Base-by-base conservation (phyloP, 495 filamentous ascomycete genomes). In the Oidiodendron maius region DNA sequence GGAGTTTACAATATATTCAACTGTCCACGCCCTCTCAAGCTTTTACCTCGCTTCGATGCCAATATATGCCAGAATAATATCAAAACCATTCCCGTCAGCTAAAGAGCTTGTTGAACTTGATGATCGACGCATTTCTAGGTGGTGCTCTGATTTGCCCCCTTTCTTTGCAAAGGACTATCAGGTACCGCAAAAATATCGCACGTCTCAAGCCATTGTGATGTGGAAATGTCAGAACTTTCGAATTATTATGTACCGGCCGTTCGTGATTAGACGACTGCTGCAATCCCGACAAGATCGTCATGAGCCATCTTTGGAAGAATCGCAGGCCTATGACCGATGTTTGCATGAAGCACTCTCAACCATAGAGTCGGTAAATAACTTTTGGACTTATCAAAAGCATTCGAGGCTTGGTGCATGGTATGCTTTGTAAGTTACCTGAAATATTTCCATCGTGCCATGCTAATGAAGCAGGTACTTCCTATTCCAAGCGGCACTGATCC, bases 401-500 rank as follows among this genome's bases (percentile, higher is more conserved):
- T 35, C 43, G 4, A 34, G 15, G 43, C 5, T 46, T 18, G 43
- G 3, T 9, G 25, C 43, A 17, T 46, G 43, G 43, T 46, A 46
- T 32, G 23, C 41, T 15, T 30, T 44, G 41, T 44, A 32, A 32
- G 23, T 54, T 32, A n/a, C 8, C 8, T n/a, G n/a, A 32, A 32
- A 8, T 32, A 8, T 32, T 8, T 8, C 8, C n/a, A 32, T 32
- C 28, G n/a, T 32, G 28, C n/a, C n/a, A n/a, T n/a, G n/a, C n/a
- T n/a, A n/a, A n/a, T n/a, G n/a, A n/a, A n/a, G n/a, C n/a, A n/a
- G n/a, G 37, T 51, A 77, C 52, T 77, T 76, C 55, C 68, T 77
- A 16, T 77, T 77, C 61, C 74, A 77, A 62, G 72, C 74, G n/a
- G 70, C 63, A 11, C 49, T 77, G 0, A 75, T 77, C 25, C 74